Conservation (phyloP, 1,284 basidiomycete species). For the Sanghuangporus weigelae region DNA sequence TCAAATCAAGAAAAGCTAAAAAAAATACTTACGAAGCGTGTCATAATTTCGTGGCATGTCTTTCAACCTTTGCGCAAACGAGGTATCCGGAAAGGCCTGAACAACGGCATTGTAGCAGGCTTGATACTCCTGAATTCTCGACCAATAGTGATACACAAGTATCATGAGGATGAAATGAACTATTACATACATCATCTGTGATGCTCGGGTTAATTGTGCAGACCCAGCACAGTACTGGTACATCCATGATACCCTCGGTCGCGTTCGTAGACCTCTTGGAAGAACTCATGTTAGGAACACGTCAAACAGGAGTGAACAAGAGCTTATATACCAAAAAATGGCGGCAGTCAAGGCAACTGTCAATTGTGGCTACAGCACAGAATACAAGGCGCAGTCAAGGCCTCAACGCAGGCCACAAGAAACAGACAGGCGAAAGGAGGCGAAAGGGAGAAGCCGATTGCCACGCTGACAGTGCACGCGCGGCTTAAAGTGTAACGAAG, state of each 20-base stretch:
- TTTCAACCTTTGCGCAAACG: slow-evolving; percentile 11
- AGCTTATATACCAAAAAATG: not conserved
- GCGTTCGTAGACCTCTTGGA: not conserved
- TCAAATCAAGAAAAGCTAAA: not conserved
- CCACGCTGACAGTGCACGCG: not conserved
- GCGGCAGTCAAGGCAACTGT: not conserved
- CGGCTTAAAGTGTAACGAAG: not conserved
- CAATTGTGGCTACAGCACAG: not conserved
- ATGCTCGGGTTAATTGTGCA: slow-evolving; percentile 16
- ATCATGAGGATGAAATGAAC: not conserved
- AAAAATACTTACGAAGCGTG: slow-evolving; percentile 9
- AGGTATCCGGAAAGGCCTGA: slow-evolving; percentile 16
- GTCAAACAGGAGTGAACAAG: not conserved
- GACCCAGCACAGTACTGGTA: slow-evolving; percentile 14
- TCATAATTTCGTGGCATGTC: slow-evolving; percentile 16
- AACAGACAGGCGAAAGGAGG: not conserved
- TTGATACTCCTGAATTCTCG: slow-evolving; percentile 11
- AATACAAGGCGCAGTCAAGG: not conserved
- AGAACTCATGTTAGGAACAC: not conserved
- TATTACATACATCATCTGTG: slow-evolving; percentile 12
- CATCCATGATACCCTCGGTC: not conserved
- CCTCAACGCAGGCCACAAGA: not conserved
- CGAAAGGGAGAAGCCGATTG: not conserved
- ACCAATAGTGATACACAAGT: not conserved
- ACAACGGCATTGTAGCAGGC: slow-evolving; percentile 17